Percentiles rank a stretch among this genome's conserved stretches.
phyloP scores from a whole-genome alignment of 2,329 filamentous ascomycete species.

The Stemphylium vesicarium region DNA sequence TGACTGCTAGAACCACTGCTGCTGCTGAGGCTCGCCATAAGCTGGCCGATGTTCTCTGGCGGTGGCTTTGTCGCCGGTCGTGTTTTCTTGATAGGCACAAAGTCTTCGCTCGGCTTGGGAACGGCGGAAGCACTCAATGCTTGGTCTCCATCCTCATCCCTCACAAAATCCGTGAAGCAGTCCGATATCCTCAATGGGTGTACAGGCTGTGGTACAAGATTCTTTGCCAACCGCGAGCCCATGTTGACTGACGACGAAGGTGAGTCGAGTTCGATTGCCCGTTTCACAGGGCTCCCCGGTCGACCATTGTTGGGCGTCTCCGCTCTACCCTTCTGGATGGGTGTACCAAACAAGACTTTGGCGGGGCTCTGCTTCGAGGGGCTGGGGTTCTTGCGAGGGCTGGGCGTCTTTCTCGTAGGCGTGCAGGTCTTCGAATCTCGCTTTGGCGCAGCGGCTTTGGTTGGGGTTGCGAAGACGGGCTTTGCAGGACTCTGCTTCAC shows the following conservation, averaged over 20 bases:
- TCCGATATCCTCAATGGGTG: neutral
- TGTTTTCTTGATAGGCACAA: neutral
- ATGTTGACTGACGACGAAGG: neutral
- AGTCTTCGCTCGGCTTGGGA: neutral
- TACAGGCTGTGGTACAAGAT: neutral
- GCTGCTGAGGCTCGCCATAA: slow-evolving; percentile 19
- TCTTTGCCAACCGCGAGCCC: neutral
- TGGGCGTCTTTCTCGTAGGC: slow-evolving; percentile 3
- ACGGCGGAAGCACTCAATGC: neutral
- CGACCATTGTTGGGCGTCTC: neutral
- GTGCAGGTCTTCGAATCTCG: neutral
- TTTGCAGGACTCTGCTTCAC: neutral
- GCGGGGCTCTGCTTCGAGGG: neutral
- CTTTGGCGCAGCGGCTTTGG: neutral
- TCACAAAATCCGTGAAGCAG: neutral
- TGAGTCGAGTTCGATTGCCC: slow-evolving; percentile 1
- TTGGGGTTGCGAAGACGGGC: neutral
- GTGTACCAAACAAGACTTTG: neutral
- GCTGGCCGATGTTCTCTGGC: slow-evolving; percentile 20
- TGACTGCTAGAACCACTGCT: neutral
- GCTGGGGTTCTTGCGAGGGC: slow-evolving; percentile 5
- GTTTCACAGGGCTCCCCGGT: slow-evolving; percentile 6
- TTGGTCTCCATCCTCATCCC: neutral
- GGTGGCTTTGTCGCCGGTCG: neutral
- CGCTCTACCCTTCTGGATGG: neutral